Percentiles rank a stretch among this genome's conserved stretches.
phyloP scores from a whole-genome alignment of 2,329 filamentous ascomycete genomes.

The Pseudocercospora musae region DNA sequence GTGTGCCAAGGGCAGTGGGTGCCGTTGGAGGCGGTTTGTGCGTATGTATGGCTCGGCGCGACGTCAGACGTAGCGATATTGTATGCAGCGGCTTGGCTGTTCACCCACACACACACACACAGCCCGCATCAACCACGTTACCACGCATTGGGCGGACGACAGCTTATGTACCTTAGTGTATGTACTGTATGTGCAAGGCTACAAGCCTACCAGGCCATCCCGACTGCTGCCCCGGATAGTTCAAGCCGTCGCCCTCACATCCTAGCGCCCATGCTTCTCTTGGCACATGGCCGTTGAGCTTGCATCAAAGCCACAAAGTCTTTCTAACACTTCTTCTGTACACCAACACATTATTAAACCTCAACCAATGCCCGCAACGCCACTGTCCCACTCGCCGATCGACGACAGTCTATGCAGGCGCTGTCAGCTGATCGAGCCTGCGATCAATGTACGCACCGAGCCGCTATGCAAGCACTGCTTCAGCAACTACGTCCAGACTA shows the following conservation, averaged over 20 bases:
- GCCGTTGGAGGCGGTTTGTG: conserved; percentile 9
- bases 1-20: conserved; percentile 9
- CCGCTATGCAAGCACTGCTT: conserved; percentile 71
- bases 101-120: too few species aligned
- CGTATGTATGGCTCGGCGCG: conserved; percentile 5
- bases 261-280: not conserved
- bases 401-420: conserved; percentile 49
- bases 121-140: too few species aligned
- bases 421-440: conserved; percentile 52
- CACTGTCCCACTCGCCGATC: conserved; percentile 13
- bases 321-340: not conserved
- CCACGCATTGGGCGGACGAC: not conserved
- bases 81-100: too few species aligned
- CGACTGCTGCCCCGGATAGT: not conserved
- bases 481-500: conserved; percentile 70
- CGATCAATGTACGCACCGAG: conserved; percentile 56
- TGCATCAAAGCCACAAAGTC: not conserved
- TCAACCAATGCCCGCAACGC: conserved; percentile 29
- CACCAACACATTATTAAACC: not conserved
- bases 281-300: not conserved
- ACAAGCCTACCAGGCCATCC: too few species aligned
- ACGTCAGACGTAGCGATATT: conserved; percentile 7
- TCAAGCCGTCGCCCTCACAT: not conserved
- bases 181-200: too few species aligned
- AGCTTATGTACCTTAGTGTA: too few species aligned